Evolutionary conservation across 192 early-diverging fungal genomes (phyloP).

Genomic region (Kappamyces sp.): DNA sequence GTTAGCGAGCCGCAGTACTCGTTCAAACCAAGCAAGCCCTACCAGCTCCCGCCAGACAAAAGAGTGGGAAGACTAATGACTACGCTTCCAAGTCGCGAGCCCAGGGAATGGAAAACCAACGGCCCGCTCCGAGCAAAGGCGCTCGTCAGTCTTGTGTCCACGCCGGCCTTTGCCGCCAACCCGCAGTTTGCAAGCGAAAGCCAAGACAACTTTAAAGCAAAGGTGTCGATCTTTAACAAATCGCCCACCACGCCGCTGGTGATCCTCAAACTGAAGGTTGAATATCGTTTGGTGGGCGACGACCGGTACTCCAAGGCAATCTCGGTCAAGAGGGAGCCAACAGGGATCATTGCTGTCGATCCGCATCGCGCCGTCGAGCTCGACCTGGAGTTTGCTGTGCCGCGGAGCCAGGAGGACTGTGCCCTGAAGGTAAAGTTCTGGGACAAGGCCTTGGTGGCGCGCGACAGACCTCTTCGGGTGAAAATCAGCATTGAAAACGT

Average conservation of each 20-base stretch:
- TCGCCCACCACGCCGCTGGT: constrained; percentile 21
- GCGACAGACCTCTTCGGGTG: constrained; percentile 39
- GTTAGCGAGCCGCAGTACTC: constrained; percentile 31
- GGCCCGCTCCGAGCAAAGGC: constrained; percentile 20
- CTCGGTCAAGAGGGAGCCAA: constrained; percentile 20
- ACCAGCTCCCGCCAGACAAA: constrained; percentile 23
- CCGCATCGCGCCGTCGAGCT: constrained; percentile 31
- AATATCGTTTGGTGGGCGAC: constrained; percentile 43
- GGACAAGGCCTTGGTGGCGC: constrained; percentile 36
- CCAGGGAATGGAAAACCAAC: background rate
- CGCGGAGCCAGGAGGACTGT: constrained; percentile 22
- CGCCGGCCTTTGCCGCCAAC: constrained; percentile 36
- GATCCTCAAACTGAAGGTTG: constrained; percentile 31
- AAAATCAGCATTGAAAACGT: constrained; percentile 34
- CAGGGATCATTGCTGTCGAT: constrained; percentile 28
- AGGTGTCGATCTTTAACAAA: constrained; percentile 38
- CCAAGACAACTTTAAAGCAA: constrained; percentile 38
- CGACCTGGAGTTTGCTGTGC: constrained; percentile 30
- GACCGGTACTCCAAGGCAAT: constrained; percentile 25
- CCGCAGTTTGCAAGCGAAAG: constrained; percentile 23
- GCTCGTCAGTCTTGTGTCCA: constrained; percentile 17
- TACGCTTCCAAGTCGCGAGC: constrained; percentile 22
- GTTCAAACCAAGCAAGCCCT: constrained; percentile 31
- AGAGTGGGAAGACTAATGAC: constrained; percentile 19
- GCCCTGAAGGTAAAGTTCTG: constrained; percentile 29